Evolutionary conservation across 805 yeast species (phyloP).

Genomic region (Suhomyces vadensis): DNA sequence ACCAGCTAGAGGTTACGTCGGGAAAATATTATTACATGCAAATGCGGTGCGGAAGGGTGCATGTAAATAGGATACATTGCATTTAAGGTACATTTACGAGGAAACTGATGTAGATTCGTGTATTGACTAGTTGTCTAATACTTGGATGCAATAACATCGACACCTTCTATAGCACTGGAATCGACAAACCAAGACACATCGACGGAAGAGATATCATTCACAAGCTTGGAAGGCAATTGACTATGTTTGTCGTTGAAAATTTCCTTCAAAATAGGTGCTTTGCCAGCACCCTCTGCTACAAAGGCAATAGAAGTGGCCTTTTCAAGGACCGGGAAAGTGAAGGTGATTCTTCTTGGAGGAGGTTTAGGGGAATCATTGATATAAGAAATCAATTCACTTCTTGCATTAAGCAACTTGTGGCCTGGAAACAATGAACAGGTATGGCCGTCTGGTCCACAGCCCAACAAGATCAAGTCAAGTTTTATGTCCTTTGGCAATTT

Average conservation of each 20-base stretch:
- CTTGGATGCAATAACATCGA: constrained; percentile 42
- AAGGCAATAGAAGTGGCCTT: constrained; percentile 61
- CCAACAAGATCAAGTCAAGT: constrained; percentile 72
- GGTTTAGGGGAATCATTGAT: constrained; percentile 89
- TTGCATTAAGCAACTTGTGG: constrained; percentile 64
- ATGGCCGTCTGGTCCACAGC: constrained; percentile 97
- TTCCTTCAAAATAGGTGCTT: constrained; percentile 68
- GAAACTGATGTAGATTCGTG: no score
- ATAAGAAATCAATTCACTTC: constrained; percentile 53
- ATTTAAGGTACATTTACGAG: no score
- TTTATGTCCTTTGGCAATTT: constrained; percentile 49
- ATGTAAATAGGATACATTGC: no score
- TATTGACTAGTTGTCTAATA: constrained; percentile 29
- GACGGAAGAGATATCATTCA: constrained; percentile 54
- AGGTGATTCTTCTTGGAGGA: constrained; percentile 87
- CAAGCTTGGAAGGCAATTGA: constrained; percentile 70
- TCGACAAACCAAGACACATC: constrained; percentile 84
- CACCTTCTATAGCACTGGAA: constrained; percentile 71
- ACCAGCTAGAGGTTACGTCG: no score
- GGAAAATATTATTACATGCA: no score
- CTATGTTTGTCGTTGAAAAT: constrained; percentile 57
- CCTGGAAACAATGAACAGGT: constrained; percentile 93
- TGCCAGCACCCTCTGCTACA: constrained; percentile 87
- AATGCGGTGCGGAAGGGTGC: no score
- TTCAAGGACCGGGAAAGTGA: constrained; percentile 76